Conservation (phyloP, 2,329 filamentous ascomycete species). For the Sporothrix inflata region DNA sequence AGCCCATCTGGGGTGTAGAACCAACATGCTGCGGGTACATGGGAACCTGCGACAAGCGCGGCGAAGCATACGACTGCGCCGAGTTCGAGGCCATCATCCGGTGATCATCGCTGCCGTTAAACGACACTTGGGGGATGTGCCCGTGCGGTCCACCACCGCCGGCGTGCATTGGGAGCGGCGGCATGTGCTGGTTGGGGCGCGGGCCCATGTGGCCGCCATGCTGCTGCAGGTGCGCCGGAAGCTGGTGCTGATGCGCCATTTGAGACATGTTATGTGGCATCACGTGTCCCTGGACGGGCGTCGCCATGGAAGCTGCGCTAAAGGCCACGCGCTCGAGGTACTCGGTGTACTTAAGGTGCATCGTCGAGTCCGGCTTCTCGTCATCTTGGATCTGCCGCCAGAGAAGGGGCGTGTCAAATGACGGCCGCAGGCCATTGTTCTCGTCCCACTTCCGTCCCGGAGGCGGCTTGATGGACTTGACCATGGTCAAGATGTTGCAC, state of each 20-base stretch:
- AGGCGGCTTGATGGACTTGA: slow-evolving; percentile 58
- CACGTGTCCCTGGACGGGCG: slow-evolving; percentile 57
- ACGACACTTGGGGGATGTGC: slow-evolving; percentile 66
- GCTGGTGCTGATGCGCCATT: slow-evolving; percentile 79
- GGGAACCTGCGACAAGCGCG: slow-evolving; percentile 71
- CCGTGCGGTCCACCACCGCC: slow-evolving; percentile 61
- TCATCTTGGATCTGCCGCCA: slow-evolving; percentile 79
- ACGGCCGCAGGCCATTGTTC: slow-evolving; percentile 81
- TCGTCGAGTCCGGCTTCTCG: slow-evolving; percentile 68
- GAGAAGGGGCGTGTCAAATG: slow-evolving; percentile 81
- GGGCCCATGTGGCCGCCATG: slow-evolving; percentile 70
- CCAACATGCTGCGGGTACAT: slow-evolving; percentile 72
- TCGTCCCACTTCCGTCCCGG: slow-evolving; percentile 66
- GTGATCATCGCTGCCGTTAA: slow-evolving; percentile 72
- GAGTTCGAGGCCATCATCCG: slow-evolving; percentile 88
- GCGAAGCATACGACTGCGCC: slow-evolving; percentile 82
- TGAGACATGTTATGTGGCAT: slow-evolving; percentile 71
- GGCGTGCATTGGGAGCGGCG: slow-evolving; percentile 75
- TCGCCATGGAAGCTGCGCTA: slow-evolving; percentile 57
- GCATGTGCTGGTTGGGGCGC: slow-evolving; percentile 73
- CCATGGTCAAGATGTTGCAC: slow-evolving; percentile 57
- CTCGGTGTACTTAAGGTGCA: slow-evolving; percentile 71
- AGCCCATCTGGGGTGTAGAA: slow-evolving; percentile 70
- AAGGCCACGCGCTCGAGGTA: slow-evolving; percentile 72
- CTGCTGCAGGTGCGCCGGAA: slow-evolving; percentile 76